phyloP scores from a whole-genome alignment of 495 filamentous ascomycete genomes.

The Chaetomium tenue region DNA sequence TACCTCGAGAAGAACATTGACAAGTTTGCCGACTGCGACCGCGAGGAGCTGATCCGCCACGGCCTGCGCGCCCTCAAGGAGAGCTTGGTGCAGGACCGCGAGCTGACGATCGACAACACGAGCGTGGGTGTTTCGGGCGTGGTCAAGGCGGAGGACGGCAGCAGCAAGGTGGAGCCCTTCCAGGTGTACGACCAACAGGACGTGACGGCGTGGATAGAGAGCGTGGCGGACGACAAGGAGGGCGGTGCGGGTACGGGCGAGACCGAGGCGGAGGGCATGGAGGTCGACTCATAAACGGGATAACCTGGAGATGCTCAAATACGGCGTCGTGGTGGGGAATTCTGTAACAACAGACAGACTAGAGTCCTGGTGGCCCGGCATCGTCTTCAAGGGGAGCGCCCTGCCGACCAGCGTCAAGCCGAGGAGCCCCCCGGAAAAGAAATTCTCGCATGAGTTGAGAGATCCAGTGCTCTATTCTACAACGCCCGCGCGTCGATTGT shows the following conservation, averaged over 20 bases:
- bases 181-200: constrained; percentile 89
- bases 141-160: constrained; percentile 45
- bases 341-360: constrained; percentile 5
- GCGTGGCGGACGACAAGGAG: constrained; percentile 58
- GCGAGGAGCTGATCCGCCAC: constrained; percentile 87
- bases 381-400: neutral
- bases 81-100: constrained; percentile 92
- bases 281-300: constrained; percentile 60
- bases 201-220: constrained; percentile 73
- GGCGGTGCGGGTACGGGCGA: constrained; percentile 45
- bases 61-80: constrained; percentile 91
- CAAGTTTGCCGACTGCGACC: constrained; percentile 64
- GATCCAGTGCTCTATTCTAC: neutral
- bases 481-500: neutral
- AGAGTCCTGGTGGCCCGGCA: neutral
- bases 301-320: neutral
- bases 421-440: neutral
- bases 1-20: constrained; percentile 92
- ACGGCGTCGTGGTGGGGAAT: neutral
- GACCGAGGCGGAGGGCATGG: constrained; percentile 65
- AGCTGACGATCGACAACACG: constrained; percentile 93
- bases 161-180: constrained; percentile 69
- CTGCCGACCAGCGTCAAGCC: no score
- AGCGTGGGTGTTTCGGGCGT: constrained; percentile 81
- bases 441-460: neutral